Conservation (phyloP, 352 stramenopile species). For the Phytophthora cryptogea region DNA sequence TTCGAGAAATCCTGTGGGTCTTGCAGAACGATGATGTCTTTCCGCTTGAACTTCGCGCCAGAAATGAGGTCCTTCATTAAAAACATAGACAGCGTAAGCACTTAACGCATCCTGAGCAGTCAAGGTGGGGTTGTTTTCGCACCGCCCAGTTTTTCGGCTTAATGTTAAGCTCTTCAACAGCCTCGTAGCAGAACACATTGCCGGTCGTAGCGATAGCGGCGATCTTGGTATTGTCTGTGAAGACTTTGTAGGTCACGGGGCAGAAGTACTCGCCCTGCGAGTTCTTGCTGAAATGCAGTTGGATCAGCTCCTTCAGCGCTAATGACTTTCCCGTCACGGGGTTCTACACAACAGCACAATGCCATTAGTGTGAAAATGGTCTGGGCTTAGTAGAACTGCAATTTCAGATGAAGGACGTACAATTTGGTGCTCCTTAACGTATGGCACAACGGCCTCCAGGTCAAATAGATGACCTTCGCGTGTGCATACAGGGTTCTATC, state of each 20-base stretch:
- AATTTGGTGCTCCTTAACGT: slow-evolving; percentile 95
- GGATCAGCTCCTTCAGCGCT: slow-evolving; percentile 94
- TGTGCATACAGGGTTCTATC: slow-evolving; percentile 93
- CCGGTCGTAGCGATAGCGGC: slow-evolving; percentile 74
- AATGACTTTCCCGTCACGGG: slow-evolving; percentile 94
- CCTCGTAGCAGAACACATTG: slow-evolving; percentile 98
- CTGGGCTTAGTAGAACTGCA: neutral
- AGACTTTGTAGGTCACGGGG: slow-evolving; percentile 97
- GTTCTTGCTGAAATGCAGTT: slow-evolving; percentile 86
- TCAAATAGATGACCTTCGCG: slow-evolving; percentile 97
- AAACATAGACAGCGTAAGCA: slow-evolving; percentile 19
- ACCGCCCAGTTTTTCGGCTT: slow-evolving; percentile 97
- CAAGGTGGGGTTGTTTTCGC: neutral
- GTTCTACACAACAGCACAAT: slow-evolving; percentile 61
- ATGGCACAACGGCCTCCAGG: slow-evolving; percentile 95
- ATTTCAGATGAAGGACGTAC: slow-evolving; percentile 38
- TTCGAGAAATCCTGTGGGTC: slow-evolving; percentile 91
- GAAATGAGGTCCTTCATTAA: slow-evolving; percentile 90
- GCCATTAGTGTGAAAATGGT: neutral
- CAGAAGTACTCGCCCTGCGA: slow-evolving; percentile 80
- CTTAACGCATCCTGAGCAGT: neutral
- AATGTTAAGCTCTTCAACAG: slow-evolving; percentile 98
- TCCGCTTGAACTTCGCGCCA: slow-evolving; percentile 91
- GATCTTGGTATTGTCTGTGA: slow-evolving; percentile 90
- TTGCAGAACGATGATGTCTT: slow-evolving; percentile 96